Evolutionary conservation across 2,329 filamentous ascomycete genomes (phyloP).

Genomic region (Clonostachys rosea): DNA sequence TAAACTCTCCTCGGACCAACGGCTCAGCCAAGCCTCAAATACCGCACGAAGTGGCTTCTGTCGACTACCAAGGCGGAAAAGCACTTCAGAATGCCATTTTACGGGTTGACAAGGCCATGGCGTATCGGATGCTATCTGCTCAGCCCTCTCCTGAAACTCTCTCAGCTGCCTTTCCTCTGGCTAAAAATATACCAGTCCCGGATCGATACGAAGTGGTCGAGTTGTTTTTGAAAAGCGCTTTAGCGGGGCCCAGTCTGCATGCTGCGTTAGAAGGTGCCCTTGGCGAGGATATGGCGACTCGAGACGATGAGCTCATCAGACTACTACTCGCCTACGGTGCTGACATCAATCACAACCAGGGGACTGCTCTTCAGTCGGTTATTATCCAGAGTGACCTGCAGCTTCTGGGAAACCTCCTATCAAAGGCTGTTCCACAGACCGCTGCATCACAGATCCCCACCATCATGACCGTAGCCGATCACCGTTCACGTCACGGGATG

Average conservation of each 20-base stretch:
- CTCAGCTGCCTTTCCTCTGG: slow-evolving; percentile 41
- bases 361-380: slow-evolving; percentile 40
- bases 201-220: slow-evolving; percentile 44
- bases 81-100: slow-evolving; percentile 45
- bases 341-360: slow-evolving; percentile 49
- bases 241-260: slow-evolving; percentile 41
- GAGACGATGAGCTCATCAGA: slow-evolving; percentile 46
- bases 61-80: slow-evolving; percentile 45
- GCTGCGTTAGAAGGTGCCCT: slow-evolving; percentile 48
- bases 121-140: slow-evolving; percentile 36
- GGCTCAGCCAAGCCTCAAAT: slow-evolving; percentile 12
- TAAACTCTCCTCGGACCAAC: not conserved
- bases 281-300: slow-evolving; percentile 35
- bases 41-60: slow-evolving; percentile 45
- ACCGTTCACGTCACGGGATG: slow-evolving; percentile 37
- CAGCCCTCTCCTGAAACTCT: slow-evolving; percentile 43
- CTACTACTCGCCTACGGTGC: slow-evolving; percentile 46
- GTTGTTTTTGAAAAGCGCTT: slow-evolving; percentile 41
- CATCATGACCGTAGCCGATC: slow-evolving; percentile 40
- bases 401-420: slow-evolving; percentile 38
- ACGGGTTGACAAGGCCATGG: slow-evolving; percentile 36
- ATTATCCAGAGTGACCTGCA: slow-evolving; percentile 41
- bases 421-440: slow-evolving; percentile 39
- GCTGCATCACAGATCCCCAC: slow-evolving; percentile 40
- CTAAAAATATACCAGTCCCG: slow-evolving; percentile 31